Conservation (phyloP, 192 early-diverging fungal species). For the Polychytrium aggregatum region DNA sequence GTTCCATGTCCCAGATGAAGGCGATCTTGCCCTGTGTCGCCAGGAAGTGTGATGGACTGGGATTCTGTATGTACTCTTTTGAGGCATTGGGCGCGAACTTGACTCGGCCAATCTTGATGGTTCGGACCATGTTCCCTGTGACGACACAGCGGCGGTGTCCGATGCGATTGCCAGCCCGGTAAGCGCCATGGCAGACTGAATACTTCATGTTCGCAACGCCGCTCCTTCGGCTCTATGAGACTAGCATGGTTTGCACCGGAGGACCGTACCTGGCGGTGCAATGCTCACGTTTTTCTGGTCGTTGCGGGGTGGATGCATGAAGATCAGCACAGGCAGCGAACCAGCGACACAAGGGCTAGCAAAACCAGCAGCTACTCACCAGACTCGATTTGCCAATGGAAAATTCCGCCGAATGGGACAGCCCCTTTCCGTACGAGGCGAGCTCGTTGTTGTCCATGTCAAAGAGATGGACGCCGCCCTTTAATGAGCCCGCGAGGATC, state of each 20-base stretch:
- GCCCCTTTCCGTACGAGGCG: no score
- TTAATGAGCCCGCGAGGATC: slow-evolving; percentile 23
- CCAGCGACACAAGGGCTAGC: slow-evolving; percentile 2
- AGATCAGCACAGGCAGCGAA: not conserved
- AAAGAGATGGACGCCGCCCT: slow-evolving; percentile 29
- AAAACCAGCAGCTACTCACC: slow-evolving; percentile 3
- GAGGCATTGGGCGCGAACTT: slow-evolving; percentile 21
- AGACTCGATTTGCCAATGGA: slow-evolving; percentile 2
- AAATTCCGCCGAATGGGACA: no score
- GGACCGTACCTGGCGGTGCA: not conserved
- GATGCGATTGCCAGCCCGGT: slow-evolving; percentile 10
- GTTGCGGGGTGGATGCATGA: not conserved
- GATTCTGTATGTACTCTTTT: not conserved
- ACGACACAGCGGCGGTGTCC: slow-evolving; percentile 13
- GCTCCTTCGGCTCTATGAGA: slow-evolving; percentile 5
- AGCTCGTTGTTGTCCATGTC: slow-evolving; percentile 17
- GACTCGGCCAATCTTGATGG: slow-evolving; percentile 19
- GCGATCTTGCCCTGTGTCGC: slow-evolving; percentile 19
- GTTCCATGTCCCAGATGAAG: slow-evolving; percentile 23
- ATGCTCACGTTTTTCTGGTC: not conserved
- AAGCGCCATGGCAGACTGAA: no score
- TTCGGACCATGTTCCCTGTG: slow-evolving; percentile 16
- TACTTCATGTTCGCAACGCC: no score
- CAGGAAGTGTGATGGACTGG: slow-evolving; percentile 14
- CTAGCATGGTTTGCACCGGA: not conserved